Conservation (phyloP, 305 asterid species). For the Fraxinus nigra region DNA sequence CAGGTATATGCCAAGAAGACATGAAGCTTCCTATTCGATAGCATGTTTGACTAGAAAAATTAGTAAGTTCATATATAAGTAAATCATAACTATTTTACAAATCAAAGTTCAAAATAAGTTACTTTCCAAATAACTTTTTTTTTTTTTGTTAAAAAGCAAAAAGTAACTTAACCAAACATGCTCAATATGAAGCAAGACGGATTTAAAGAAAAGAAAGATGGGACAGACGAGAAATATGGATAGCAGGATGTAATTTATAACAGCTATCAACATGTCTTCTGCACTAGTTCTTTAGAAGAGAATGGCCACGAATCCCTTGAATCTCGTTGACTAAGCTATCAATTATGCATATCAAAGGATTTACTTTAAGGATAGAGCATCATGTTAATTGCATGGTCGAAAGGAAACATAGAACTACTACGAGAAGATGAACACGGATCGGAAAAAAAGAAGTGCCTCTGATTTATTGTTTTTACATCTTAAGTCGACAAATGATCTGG, state of each 20-base stretch:
- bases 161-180: neutral
- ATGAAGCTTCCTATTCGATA: conserved; percentile 3
- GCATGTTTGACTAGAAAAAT: neutral
- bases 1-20: conserved; percentile 21
- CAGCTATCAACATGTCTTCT: neutral
- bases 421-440: conserved; percentile 3
- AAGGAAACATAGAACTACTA: neutral
- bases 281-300: neutral
- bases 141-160: neutral
- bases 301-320: neutral
- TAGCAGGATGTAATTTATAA: neutral
- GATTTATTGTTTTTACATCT: neutral
- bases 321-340: neutral
- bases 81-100: neutral
- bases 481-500: neutral
- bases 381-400: neutral
- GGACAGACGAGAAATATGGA: neutral
- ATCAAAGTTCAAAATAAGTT: neutral
- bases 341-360: neutral
- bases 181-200: neutral
- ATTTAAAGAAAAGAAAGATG: neutral
- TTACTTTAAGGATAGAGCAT: neutral
- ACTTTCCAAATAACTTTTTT: neutral
- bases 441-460: neutral
- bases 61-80: neutral